Percentiles rank a stretch among this genome's conserved stretches.
Conservation (phyloP, 78 protist species). For the Emiliania huxleyi region DNA sequence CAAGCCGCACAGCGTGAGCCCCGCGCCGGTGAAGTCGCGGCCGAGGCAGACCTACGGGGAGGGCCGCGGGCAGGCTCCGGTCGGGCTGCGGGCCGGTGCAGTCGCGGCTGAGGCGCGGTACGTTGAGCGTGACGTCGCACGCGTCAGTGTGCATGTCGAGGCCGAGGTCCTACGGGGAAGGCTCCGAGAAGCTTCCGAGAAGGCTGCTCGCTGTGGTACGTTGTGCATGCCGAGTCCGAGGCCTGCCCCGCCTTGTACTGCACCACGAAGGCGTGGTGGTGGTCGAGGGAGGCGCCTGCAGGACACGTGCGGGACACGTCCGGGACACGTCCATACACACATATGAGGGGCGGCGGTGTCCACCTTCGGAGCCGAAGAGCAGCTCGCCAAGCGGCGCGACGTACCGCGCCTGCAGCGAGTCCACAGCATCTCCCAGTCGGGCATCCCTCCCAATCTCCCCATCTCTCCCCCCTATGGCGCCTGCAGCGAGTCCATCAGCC, state of each 20-base stretch:
- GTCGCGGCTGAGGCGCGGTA: constrained; percentile 54
- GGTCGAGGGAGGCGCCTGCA: too few species aligned
- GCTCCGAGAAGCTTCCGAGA: too few species aligned
- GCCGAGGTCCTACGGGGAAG: constrained; percentile 60
- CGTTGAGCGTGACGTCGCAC: constrained; percentile 71
- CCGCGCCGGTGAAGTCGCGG: constrained; percentile 64
- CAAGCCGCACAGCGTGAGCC: constrained; percentile 60
- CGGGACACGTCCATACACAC: too few species aligned
- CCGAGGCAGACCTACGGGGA: constrained; percentile 61
- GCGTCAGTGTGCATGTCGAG: constrained; percentile 75
- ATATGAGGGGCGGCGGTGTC: too few species aligned
- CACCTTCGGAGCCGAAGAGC: background rate
- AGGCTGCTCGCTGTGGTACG: too few species aligned
- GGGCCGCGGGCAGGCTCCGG: too few species aligned
- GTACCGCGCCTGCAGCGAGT: background rate
- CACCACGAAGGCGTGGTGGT: constrained; percentile 69
- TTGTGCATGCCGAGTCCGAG: constrained; percentile 70
- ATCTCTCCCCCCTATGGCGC: too few species aligned
- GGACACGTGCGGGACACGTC: too few species aligned
- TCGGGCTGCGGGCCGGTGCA: constrained; percentile 65
- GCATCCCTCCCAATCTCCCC: too few species aligned
- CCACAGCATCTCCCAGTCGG: too few species aligned
- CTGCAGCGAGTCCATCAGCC: background rate
- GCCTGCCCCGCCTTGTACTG: constrained; percentile 60
- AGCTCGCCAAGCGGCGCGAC: background rate